Evolutionary conservation across 192 early-diverging fungal genomes (phyloP).

Genomic region (Coemansia sp.): DNA sequence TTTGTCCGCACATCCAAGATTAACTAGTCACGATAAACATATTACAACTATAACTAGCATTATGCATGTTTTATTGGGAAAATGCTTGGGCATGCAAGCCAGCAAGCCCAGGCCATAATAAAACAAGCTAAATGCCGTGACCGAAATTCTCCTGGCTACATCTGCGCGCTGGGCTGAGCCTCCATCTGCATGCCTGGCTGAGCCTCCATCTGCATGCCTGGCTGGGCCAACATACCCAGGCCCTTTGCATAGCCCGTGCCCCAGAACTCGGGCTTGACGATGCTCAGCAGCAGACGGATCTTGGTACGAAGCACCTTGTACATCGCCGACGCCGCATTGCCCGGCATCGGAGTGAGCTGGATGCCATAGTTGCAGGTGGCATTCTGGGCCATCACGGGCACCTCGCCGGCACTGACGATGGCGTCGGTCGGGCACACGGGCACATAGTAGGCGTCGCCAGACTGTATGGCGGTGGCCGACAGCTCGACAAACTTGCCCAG

Average conservation of each 20-base stretch:
- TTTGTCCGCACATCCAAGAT: too few relatives aligned
- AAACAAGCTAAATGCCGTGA: too few relatives aligned
- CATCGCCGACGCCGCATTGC: constrained; percentile 5
- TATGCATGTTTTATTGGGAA: too few relatives aligned
- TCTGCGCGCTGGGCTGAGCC: neutral
- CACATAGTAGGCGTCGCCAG: constrained; percentile 16
- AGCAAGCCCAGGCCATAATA: too few relatives aligned
- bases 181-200: too few relatives aligned
- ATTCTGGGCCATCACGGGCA: neutral
- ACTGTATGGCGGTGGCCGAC: constrained; percentile 6
- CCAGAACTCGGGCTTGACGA: neutral
- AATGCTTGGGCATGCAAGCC: too few relatives aligned
- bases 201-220: neutral
- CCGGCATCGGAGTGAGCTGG: constrained; percentile 14
- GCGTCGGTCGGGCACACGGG: constrained; percentile 12
- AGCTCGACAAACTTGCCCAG: constrained; percentile 10
- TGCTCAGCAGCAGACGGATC: neutral
- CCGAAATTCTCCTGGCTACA: too few relatives aligned
- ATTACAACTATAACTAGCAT: too few relatives aligned
- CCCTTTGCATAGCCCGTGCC: neutral
- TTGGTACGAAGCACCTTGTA: constrained; percentile 1
- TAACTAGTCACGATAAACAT: too few relatives aligned
- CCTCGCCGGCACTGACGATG: neutral
- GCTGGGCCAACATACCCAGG: neutral
- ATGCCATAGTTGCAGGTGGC: constrained; percentile 19